Evolutionary conservation across 192 early-diverging fungal genomes (phyloP).

Genomic region (Coemansia sp.): DNA sequence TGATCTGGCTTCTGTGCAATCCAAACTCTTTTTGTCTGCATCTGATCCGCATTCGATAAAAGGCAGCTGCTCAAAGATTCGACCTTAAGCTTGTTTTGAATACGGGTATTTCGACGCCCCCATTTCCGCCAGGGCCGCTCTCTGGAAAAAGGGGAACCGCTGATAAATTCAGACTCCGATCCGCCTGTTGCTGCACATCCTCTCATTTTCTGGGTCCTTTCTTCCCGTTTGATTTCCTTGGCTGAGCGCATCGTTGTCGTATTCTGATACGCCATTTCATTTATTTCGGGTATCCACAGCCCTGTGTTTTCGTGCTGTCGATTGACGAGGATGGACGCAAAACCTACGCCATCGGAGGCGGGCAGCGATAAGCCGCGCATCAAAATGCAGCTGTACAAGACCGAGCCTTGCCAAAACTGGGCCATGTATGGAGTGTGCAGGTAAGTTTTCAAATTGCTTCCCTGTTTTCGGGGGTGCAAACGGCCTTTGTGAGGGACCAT

Average conservation of each 20-base stretch:
- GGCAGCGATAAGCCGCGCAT: conserved; percentile 41
- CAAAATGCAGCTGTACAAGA: conserved; percentile 67
- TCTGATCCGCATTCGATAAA: not conserved
- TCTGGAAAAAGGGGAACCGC: not conserved
- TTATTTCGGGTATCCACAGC: too few relatives aligned
- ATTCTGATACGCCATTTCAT: too few relatives aligned
- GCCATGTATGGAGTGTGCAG: conserved; percentile 53
- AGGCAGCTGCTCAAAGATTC: not conserved
- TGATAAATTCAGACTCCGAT: conserved; percentile 33
- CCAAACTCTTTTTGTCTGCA: not conserved
- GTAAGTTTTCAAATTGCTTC: conserved; percentile 39
- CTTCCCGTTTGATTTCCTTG: not conserved
- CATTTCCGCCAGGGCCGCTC: not conserved
- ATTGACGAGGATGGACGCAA: conserved; percentile 5
- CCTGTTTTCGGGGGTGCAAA: not conserved
- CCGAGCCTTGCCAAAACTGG: conserved; percentile 69
- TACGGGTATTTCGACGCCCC: not conserved
- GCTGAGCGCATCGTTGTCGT: too few relatives aligned
- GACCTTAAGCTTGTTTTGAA: conserved; percentile 6
- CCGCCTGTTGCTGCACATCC: conserved; percentile 4
- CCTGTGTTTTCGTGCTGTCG: too few relatives aligned
- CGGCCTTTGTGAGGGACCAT: not conserved
- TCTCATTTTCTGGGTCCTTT: conserved; percentile 7
- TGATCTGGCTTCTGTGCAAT: not conserved
- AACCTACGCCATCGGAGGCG: conserved; percentile 8